Base-by-base conservation (phyloP, 1,139 yeast species). In the Geotrichum aggregatum region DNA sequence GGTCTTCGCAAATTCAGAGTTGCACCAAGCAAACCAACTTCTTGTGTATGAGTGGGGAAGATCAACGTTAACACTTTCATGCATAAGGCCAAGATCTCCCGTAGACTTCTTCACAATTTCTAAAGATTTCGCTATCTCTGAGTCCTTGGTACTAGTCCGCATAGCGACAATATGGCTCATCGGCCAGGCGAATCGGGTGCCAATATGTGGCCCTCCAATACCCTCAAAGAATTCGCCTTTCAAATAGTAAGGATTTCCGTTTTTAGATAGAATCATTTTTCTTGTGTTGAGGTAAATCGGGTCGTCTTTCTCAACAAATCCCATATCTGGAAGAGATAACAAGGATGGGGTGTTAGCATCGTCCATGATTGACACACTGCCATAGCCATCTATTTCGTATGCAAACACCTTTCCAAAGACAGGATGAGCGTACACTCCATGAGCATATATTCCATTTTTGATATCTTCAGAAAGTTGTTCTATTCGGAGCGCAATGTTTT, bases 21-120 rank as follows among this genome's bases (percentile, higher is more conserved):
- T 89, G 61, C 95, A 87, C 96, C 96, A 89, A 2, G 96, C 86
- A 71, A 89, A 89, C 96, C 96, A 88, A 1, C 91, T 78, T 54
- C 95, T 72, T 0, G 95, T 84, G 59, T 58, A 72, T 3, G 64
- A 58, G 22, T 61, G 53, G 1, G 72, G 72, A 1, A 77, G 70
- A 60, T 83, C 77, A 2, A 87, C 95, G 58, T 85, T 73, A 3
- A 88, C 80, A 57, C 87, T 79, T 69, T 88, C 96, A 64, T 88
- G 96, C 81, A 88, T 83, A 54, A 88, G 74, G 0, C 96, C 96
- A 16, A 87, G 71, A 0, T 82, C 83, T 1, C 77, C 87, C 0
- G 96, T 87, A 6, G 80, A 78, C 13, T 70, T 70, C 73, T 83
- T 76, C 7, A 88, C 66, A 54, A 76, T 56, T 2, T 76, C 67